Evolutionary conservation across 208 protist genomes (phyloP).

Genomic region (Trypanosoma lewisi): DNA sequence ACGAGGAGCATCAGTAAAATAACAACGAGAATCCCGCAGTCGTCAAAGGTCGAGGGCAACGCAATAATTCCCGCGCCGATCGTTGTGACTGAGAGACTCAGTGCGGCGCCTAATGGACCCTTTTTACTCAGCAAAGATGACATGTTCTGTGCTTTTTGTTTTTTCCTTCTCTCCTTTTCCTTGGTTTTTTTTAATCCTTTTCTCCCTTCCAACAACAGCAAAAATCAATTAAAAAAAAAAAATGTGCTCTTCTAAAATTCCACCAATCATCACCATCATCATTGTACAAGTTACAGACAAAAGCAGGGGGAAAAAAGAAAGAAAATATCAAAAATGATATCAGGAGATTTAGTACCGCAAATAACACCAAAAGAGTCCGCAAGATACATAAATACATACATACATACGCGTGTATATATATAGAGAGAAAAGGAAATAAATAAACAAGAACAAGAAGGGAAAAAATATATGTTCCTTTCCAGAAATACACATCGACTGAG

Average conservation of each 20-base stretch:
- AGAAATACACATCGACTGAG: not conserved
- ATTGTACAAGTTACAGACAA: not conserved
- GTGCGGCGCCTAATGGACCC: conserved; percentile 40
- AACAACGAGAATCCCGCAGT: conserved; percentile 60
- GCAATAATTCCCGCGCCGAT: conserved; percentile 70
- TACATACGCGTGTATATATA: not conserved
- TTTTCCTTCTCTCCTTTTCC: not conserved
- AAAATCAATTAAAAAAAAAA: not conserved
- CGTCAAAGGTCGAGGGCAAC: conserved; percentile 58
- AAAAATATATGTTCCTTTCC: not conserved
- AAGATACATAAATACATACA: conserved; percentile 10
- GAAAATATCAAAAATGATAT: not conserved
- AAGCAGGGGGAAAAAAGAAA: not conserved
- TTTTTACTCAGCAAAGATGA: conserved; percentile 19
- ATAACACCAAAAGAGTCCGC: not conserved
- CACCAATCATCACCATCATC: not conserved
- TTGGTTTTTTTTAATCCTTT: not conserved
- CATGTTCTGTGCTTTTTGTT: conserved; percentile 6
- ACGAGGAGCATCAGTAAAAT: conserved; percentile 38
- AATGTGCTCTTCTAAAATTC: not conserved
- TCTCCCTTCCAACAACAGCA: not conserved
- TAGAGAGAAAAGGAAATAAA: not conserved
- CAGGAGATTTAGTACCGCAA: not conserved
- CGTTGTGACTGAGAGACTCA: conserved; percentile 67
- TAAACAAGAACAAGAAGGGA: not conserved